Evolutionary conservation across 805 yeast genomes (phyloP).

Genomic region (Wickerhamiella brachini): DNA sequence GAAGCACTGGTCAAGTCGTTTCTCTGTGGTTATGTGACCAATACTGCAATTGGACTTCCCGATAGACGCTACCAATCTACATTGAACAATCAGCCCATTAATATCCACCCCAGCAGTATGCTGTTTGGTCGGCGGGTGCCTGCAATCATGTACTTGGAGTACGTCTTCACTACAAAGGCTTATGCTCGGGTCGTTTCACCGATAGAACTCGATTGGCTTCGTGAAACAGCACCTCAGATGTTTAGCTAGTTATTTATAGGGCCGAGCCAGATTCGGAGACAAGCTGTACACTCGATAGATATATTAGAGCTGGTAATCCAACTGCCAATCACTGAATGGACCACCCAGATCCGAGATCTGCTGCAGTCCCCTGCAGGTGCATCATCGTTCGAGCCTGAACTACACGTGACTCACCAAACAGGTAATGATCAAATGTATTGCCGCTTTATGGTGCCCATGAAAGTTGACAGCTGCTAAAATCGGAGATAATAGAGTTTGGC

Average conservation of each 20-base stretch:
- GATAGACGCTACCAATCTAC: conserved; percentile 86
- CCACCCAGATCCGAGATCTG: no score
- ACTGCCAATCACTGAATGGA: no score
- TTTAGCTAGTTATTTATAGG: neutral
- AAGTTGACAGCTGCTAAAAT: no score
- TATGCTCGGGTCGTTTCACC: conserved; percentile 83
- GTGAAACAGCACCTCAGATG: conserved; percentile 10
- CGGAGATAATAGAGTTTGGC: no score
- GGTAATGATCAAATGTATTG: no score
- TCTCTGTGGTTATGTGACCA: conserved; percentile 67
- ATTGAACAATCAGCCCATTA: conserved; percentile 59
- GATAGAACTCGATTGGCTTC: conserved; percentile 67
- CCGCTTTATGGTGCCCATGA: no score
- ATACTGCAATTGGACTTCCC: conserved; percentile 89
- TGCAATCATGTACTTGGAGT: conserved; percentile 88
- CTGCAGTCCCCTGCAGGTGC: no score
- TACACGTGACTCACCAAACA: no score
- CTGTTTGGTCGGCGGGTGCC: conserved; percentile 71
- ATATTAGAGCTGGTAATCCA: no score
- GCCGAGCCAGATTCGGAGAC: no score
- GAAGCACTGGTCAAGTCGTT: conserved; percentile 61
- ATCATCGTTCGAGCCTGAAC: no score
- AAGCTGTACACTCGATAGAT: no score
- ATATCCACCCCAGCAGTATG: conserved; percentile 83
- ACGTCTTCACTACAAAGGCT: conserved; percentile 83